These are phyloP conservation scores for Aureobasidium sp. DNA, from an alignment of 2,329 filamentous ascomycete genomes.

Conservation along the genomic window DNA sequence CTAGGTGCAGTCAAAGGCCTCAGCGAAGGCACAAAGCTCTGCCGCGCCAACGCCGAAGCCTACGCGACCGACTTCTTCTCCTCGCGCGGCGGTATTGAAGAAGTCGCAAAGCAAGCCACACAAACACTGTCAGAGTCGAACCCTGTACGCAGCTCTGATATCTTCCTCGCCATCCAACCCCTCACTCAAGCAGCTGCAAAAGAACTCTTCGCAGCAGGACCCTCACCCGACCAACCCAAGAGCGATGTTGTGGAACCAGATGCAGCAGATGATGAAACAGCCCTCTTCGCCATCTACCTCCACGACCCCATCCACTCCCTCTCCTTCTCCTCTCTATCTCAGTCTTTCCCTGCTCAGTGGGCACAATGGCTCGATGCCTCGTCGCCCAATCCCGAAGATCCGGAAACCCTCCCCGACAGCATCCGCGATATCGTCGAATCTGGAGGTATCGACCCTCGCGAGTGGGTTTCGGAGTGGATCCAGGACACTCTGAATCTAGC, in stretches of 20 bases:
- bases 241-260: constrained; percentile 44
- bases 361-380: constrained; percentile 82
- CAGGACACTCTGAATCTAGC: constrained; percentile 74
- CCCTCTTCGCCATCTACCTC: constrained; percentile 70
- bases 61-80: constrained; percentile 82
- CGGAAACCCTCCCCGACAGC: constrained; percentile 62
- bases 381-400: constrained; percentile 29
- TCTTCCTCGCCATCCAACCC: constrained; percentile 93
- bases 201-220: constrained; percentile 52
- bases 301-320: constrained; percentile 89
- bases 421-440: constrained; percentile 74
- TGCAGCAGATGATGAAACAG: constrained; percentile 47
- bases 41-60: constrained; percentile 77
- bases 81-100: constrained; percentile 66
- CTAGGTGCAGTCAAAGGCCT: constrained; percentile 73
- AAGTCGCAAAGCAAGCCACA: constrained; percentile 69
- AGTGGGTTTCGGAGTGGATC: constrained; percentile 97
- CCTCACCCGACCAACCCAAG: constrained; percentile 42
- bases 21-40: constrained; percentile 83
- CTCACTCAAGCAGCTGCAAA: constrained; percentile 57
- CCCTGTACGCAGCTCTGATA: constrained; percentile 83
- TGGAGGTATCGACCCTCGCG: constrained; percentile 76
- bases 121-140: constrained; percentile 75
- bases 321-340: constrained; percentile 73
- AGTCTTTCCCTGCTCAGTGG: constrained; percentile 78